Evolutionary conservation across 371 early-diverging fungal species (phyloP), one percentile per base, ranked within the genome.

Genomic region (Apophysomyces sp.): DNA sequence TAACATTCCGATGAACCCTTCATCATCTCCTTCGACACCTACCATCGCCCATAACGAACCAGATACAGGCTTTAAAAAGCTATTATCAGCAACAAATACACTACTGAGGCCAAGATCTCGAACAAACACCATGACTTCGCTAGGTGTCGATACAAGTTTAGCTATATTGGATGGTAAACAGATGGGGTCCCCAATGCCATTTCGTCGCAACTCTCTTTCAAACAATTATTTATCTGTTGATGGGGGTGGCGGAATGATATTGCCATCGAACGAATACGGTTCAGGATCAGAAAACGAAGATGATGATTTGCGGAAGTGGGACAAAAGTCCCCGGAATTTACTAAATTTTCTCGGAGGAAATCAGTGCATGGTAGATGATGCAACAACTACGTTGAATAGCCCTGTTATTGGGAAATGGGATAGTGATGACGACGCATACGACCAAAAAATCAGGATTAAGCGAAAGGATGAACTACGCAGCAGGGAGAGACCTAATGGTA

Each of bases 261-360:
- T 81, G 2, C 60, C 85, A 13, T 82, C 85, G 28, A 85, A 81
- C 24, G 89, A 86, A 57, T 81, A 83, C 18, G 74, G 81, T 2
- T 84, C 78, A 40, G 76, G 84, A 69, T 82, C 82, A 3, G 86
- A 89, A 51, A 84, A 81, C 1, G 89, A 91, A 8, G 86, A 83
- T 12, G 89, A 86, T 26, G 84, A 80, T 36, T 32, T 60, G 12
- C 49, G 71, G 2, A 57, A 69, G 36, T 76, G 73, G 71, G 73
- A 74, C 60, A 72, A 71, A 21, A 72, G 64, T 55, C 71, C 81
- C 4, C 61, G 66, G 3, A 67, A 76, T 32, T 37, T 78, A 1
- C 54, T 81, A 0, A 76, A 74, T 34, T 81, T 81, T 53, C 49
- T 77, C 29, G 74, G 76, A 40, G 75, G 75, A 7, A 62, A 61